A percentile compares a stretch with the other conserved stretches of the same genome.
phyloP scores from a whole-genome alignment of 345 rosid species.

The Laguncularia racemosa region DNA sequence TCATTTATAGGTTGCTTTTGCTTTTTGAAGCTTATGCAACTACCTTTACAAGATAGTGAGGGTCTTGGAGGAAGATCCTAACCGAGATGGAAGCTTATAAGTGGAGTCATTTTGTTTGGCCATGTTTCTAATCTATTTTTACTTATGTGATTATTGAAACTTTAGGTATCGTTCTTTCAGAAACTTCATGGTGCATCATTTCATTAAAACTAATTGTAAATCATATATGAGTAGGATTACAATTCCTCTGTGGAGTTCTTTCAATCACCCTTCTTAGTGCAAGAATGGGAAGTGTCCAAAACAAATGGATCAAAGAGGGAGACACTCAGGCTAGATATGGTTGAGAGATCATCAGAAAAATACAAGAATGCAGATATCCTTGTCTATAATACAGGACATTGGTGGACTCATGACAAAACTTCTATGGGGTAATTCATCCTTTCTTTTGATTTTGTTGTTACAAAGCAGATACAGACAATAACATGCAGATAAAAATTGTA shows the following conservation, averaged over 20 bases:
- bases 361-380: constrained; percentile 36
- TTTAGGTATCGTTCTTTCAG: background rate
- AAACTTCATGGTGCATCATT: background rate
- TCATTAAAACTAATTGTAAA: background rate
- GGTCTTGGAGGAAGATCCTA: too few relatives aligned
- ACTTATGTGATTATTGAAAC: too few relatives aligned
- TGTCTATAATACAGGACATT: constrained; percentile 48
- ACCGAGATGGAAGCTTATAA: too few relatives aligned
- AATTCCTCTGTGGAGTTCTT: constrained; percentile 25
- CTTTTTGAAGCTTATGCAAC: background rate
- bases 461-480: background rate
- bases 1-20: background rate
- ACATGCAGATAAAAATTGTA: constrained; percentile 6
- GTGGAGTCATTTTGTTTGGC: too few relatives aligned
- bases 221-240: constrained; percentile 26
- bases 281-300: constrained; percentile 10
- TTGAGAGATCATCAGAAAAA: constrained; percentile 18
- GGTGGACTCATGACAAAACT: constrained; percentile 61
- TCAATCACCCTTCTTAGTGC: constrained; percentile 15
- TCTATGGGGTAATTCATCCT: constrained; percentile 25
- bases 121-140: background rate
- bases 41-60: too few relatives aligned
- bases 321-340: constrained; percentile 36
- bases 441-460: background rate
- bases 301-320: constrained; percentile 24